Conservation (phyloP, 257 asterid genomes). For the Leonotis leonurus region DNA sequence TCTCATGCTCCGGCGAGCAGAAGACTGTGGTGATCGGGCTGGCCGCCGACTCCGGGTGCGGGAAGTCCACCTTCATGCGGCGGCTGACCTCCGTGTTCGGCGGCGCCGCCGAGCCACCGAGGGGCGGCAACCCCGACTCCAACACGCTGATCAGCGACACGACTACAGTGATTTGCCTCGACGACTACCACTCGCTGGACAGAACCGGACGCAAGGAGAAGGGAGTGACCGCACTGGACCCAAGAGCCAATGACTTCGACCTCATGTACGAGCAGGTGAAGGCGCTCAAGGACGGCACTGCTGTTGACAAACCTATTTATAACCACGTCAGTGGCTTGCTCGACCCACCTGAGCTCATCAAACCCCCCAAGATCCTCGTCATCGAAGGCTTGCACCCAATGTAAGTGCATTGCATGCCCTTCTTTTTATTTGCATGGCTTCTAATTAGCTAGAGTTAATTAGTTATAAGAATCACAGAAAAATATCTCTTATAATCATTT, state of each 20-base stretch:
- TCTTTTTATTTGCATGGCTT: not conserved
- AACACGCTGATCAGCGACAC: constrained; percentile 83
- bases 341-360: constrained; percentile 83
- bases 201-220: constrained; percentile 83
- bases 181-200: constrained; percentile 92
- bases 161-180: constrained; percentile 88
- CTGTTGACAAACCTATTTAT: constrained; percentile 81
- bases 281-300: constrained; percentile 59
- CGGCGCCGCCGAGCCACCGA: constrained; percentile 97
- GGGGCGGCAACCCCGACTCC: constrained; percentile 92
- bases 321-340: constrained; percentile 82
- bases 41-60: constrained; percentile 96
- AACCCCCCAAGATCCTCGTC: constrained; percentile 93
- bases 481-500: too few species aligned
- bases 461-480: too few species aligned
- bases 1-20: constrained; percentile 53
- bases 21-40: constrained; percentile 76
- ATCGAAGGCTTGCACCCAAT: constrained; percentile 97
- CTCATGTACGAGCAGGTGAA: constrained; percentile 91
- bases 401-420: constrained; percentile 36
- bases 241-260: constrained; percentile 79
- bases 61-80: constrained; percentile 96
- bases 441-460: too few species aligned
- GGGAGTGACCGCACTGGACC: constrained; percentile 95
- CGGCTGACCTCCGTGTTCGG: constrained; percentile 94